A percentile compares a stretch with the other conserved stretches of the same genome.
Evolutionary conservation across 768 basidiomycete species (phyloP).

Genomic region (Lactifluus piperatus): DNA sequence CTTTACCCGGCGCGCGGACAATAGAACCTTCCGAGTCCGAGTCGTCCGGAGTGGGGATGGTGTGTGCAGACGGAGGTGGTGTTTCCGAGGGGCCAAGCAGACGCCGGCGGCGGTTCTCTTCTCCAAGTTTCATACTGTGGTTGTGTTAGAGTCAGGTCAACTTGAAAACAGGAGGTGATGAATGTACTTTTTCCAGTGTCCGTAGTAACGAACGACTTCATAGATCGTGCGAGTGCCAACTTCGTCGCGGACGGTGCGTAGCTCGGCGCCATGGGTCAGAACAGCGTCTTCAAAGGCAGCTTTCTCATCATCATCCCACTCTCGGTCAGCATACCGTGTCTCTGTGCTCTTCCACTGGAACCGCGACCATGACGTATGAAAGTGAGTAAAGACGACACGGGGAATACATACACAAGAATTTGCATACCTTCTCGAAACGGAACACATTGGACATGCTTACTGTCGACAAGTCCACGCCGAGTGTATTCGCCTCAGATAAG

Average conservation of each 20-base stretch:
- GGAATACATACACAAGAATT: neutral
- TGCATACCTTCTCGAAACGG: slow-evolving; percentile 55
- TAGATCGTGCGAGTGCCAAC: slow-evolving; percentile 57
- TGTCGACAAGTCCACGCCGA: slow-evolving; percentile 45
- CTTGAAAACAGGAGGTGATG: neutral
- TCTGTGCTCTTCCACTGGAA: slow-evolving; percentile 67
- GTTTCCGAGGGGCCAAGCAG: slow-evolving; percentile 6
- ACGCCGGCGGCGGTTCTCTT: slow-evolving; percentile 41
- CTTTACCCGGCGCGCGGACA: slow-evolving; percentile 45
- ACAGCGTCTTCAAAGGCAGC: slow-evolving; percentile 74
- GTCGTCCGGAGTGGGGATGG: slow-evolving; percentile 9
- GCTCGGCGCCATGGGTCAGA: slow-evolving; percentile 63
- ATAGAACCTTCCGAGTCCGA: slow-evolving; percentile 76
- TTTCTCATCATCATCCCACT: slow-evolving; percentile 62
- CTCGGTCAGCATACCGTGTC: slow-evolving; percentile 55
- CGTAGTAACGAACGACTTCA: slow-evolving; percentile 79
- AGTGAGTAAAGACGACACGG: slow-evolving; percentile 1
- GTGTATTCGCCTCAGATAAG: slow-evolving; percentile 58
- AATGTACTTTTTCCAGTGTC: slow-evolving; percentile 75
- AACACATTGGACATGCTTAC: slow-evolving; percentile 55
- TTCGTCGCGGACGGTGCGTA: slow-evolving; percentile 69
- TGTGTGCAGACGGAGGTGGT: neutral
- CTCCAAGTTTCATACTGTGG: slow-evolving; percentile 53
- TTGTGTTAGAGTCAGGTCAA: neutral
- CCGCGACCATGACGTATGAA: neutral